phyloP scores from a whole-genome alignment of 2,329 filamentous ascomycete species.

The Hawksworthiomyces lignivorus region DNA sequence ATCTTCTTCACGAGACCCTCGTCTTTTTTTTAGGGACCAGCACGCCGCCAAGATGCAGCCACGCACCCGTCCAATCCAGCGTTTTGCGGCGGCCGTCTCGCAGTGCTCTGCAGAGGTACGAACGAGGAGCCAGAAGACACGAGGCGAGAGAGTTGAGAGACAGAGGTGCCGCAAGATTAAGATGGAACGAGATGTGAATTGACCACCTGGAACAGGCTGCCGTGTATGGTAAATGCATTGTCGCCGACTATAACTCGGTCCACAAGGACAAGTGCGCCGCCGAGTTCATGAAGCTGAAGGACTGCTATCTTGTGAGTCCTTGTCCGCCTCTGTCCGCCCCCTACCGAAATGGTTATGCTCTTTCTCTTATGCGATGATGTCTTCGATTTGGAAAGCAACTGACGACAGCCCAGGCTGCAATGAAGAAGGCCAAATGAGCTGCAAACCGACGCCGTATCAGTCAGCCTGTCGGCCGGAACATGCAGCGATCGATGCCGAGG shows the following conservation, averaged over 20 bases:
- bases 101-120: slow-evolving; percentile 49
- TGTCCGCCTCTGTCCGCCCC: no score
- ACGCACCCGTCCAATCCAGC: slow-evolving; percentile 43
- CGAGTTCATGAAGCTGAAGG: slow-evolving; percentile 78
- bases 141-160: no score
- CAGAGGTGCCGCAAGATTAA: no score
- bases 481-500: no score
- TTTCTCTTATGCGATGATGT: neutral
- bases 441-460: no score
- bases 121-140: neutral
- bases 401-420: slow-evolving; percentile 6
- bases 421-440: slow-evolving; percentile 10
- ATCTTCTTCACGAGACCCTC: no score
- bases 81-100: slow-evolving; percentile 45
- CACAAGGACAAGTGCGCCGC: slow-evolving; percentile 83
- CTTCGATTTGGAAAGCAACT: neutral
- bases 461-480: no score
- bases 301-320: slow-evolving; percentile 78
- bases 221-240: slow-evolving; percentile 83
- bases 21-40: no score
- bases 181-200: neutral
- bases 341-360: no score
- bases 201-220: slow-evolving; percentile 51
- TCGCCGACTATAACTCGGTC: slow-evolving; percentile 81
- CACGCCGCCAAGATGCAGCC: no score